Evolutionary conservation across 2,329 filamentous ascomycete genomes (phyloP).

Genomic region (Chrysoporthe deuterocubensis): DNA sequence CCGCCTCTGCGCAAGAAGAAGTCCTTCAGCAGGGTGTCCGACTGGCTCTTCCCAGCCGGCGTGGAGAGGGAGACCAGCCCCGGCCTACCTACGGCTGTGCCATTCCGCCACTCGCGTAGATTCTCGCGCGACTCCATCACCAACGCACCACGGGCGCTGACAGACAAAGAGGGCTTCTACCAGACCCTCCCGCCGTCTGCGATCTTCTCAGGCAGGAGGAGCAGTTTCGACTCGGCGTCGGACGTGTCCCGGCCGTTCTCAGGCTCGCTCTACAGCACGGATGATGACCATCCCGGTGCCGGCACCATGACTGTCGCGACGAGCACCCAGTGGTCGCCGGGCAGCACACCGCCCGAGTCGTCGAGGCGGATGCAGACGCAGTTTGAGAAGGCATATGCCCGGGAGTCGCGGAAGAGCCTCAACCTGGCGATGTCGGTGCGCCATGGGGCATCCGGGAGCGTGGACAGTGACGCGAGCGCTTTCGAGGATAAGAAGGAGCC

Average conservation of each 20-base stretch:
- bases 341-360: slow-evolving; percentile 43
- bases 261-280: slow-evolving; percentile 55
- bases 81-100: slow-evolving; percentile 32
- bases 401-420: slow-evolving; percentile 18
- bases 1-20: slow-evolving; percentile 69
- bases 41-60: slow-evolving; percentile 57
- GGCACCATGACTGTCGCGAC: slow-evolving; percentile 32
- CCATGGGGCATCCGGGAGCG: slow-evolving; percentile 23
- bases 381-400: slow-evolving; percentile 42
- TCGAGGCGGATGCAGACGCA: slow-evolving; percentile 42
- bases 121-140: slow-evolving; percentile 56
- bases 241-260: slow-evolving; percentile 35
- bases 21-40: slow-evolving; percentile 65
- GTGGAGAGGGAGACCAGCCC: slow-evolving; percentile 29
- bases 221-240: slow-evolving; percentile 51
- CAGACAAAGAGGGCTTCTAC: slow-evolving; percentile 60
- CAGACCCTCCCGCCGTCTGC: slow-evolving; percentile 52
- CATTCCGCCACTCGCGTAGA: slow-evolving; percentile 40
- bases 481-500: slow-evolving; percentile 17
- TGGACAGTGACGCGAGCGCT: slow-evolving; percentile 17
- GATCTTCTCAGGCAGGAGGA: slow-evolving; percentile 34
- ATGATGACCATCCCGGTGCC: slow-evolving; percentile 37
- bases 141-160: slow-evolving; percentile 58
- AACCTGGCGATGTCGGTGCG: slow-evolving; percentile 15
- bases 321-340: slow-evolving; percentile 50